Evolutionary conservation across 75 land plant species (phyloP), one percentile per base, ranked within the genome.

Genomic region (Picea sitchensis): DNA sequence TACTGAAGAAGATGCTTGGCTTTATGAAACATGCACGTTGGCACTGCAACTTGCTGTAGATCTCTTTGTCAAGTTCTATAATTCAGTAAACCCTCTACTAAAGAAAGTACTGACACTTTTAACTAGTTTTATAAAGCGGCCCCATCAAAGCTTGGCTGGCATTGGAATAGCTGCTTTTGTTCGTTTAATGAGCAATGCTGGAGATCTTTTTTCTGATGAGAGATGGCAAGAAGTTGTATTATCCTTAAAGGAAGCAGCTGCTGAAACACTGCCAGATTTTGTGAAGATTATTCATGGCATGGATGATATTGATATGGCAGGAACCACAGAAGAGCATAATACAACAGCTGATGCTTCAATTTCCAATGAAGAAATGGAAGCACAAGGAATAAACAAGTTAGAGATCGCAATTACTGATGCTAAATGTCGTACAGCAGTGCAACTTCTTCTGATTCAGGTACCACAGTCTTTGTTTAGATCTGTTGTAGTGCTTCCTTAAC

Each of bases 81-180:
- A 84, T 57, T 89, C 95, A 15, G 99, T 98, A 41, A 90, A 90
- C 73, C 98, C 91, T 44, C 85, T 98, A 60, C 67, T 96, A 56
- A 91, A 76, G 79, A 98, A 92, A 81, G 91, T 98, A 58, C 62
- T 98, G 69, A 78, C 79, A 75, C 80, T 98, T 67, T 79, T 98
- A 41, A 96, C 92, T 54, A 93, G 96, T 63, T 98, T 98, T 69
- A 92, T 98, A 71, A 95, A 92, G 80, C 90, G 98, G 38, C 99
- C 99, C 59, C 96, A 98, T 79, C 98, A 98, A 75, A 98, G 99
- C 80, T 91, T 98, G 80, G 99, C 98, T 81, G 96, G 96, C 59
- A 98, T 98, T 83, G 99, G 99, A n/a, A 87, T 98, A 79, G 96
- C 99, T 65, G 98, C 99, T 23, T 93, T 98, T 90, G 98, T 95